These are phyloP conservation scores for Hydrangea macrophylla DNA, from an alignment of 148 eudicot genomes.

Conservation along the genomic window DNA sequence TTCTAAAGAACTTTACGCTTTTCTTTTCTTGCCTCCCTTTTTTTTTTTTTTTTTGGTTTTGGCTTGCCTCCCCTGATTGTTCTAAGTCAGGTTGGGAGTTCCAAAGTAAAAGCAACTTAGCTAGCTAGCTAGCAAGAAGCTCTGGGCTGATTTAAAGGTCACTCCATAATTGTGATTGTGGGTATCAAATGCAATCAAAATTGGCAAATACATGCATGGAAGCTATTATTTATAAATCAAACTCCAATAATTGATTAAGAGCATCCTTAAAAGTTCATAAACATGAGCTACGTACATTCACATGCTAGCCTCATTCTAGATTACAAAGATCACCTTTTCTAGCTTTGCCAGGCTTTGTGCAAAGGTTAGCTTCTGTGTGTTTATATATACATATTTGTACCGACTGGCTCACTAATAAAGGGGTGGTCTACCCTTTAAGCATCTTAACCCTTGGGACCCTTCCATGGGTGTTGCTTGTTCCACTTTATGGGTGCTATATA, in stretches of 20 bases:
- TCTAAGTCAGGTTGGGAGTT: no score
- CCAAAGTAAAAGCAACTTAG: no score
- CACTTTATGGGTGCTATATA: slow-evolving; percentile 14
- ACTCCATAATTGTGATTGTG: no score
- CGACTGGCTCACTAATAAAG: background rate
- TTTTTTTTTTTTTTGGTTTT: no score
- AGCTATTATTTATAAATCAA: background rate
- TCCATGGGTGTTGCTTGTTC: slow-evolving; percentile 1
- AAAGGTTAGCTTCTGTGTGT: background rate
- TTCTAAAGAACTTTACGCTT: no score
- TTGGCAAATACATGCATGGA: no score
- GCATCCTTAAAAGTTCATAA: background rate
- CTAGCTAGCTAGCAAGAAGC: no score
- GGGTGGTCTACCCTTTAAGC: slow-evolving; percentile 7
- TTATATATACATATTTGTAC: no score
- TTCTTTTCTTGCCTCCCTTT: no score
- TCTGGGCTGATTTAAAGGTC: no score
- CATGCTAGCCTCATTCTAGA: background rate
- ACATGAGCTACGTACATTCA: background rate
- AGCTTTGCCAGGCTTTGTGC: background rate
- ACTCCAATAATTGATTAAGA: background rate
- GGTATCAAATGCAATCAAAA: no score
- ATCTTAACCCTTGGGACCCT: slow-evolving; percentile 16
- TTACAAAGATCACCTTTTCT: background rate
- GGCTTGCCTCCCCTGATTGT: no score